phyloP scores from a whole-genome alignment of 192 early-diverging fungal species.

The Gamsiella multidivaricata region DNA sequence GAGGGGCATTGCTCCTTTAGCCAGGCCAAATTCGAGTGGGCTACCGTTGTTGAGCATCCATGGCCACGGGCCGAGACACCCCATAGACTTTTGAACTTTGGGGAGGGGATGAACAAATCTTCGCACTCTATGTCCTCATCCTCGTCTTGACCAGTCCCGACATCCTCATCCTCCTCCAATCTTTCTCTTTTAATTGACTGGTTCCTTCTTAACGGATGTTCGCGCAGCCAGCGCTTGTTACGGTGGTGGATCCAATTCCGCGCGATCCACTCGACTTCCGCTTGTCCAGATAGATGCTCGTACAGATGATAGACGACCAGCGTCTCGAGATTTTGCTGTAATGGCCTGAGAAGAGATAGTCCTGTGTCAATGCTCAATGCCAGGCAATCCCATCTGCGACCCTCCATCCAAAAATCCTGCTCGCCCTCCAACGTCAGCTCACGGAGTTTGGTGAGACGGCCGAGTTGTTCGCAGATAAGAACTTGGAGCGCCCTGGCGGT shows the following conservation, averaged over 20 bases:
- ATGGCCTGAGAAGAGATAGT: not conserved
- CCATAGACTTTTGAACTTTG: too few relatives aligned
- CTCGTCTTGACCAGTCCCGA: too few relatives aligned
- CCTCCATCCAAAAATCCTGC: not conserved
- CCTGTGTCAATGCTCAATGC: not conserved
- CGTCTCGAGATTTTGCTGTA: not conserved
- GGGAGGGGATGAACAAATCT: too few relatives aligned
- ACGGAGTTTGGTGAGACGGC: not conserved
- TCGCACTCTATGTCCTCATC: too few relatives aligned
- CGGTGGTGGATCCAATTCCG: not conserved
- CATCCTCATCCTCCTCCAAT: too few relatives aligned
- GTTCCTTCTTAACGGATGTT: too few relatives aligned
- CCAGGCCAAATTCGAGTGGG: too few relatives aligned
- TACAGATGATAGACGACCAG: not conserved
- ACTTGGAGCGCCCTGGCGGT: not conserved
- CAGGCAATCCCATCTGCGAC: not conserved
- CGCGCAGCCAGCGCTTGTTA: not conserved
- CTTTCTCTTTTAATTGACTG: too few relatives aligned
- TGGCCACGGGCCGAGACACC: too few relatives aligned
- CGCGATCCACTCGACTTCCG: not conserved
- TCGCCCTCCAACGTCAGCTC: constrained; percentile 5
- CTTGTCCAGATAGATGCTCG: not conserved
- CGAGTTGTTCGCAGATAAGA: constrained; percentile 6
- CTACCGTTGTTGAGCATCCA: too few relatives aligned
- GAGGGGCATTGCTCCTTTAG: too few relatives aligned